These are phyloP conservation scores for Hygrocybe punicea DNA, from an alignment of 768 basidiomycete species.

Conservation along the genomic window DNA sequence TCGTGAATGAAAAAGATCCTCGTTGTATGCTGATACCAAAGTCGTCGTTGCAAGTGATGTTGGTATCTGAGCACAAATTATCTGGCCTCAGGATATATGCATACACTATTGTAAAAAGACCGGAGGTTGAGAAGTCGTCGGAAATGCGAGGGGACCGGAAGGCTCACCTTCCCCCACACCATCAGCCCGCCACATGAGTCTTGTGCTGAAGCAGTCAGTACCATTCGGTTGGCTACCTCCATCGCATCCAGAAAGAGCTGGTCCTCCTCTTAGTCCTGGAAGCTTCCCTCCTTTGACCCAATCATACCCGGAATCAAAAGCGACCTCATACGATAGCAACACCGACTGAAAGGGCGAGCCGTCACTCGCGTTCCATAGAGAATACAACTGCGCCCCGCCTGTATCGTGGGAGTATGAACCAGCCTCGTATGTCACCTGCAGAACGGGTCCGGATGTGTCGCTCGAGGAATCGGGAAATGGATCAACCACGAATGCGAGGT, in stretches of 20 bases:
- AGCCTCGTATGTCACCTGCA: conserved; percentile 62
- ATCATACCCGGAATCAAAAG: conserved; percentile 61
- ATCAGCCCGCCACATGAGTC: conserved; percentile 71
- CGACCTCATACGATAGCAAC: conserved; percentile 71
- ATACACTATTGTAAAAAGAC: conserved; percentile 51
- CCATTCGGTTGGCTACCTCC: conserved; percentile 66
- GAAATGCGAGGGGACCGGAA: not conserved
- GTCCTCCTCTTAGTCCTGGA: conserved; percentile 70
- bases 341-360: conserved; percentile 59
- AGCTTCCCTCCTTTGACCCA: conserved; percentile 78
- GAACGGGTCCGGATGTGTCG: conserved; percentile 41
- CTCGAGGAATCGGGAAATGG: conserved; percentile 53
- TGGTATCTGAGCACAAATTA: conserved; percentile 51
- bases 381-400: conserved; percentile 66
- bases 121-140: not conserved
- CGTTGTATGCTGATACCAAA: conserved; percentile 76
- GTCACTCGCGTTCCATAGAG: conserved; percentile 62
- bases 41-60: conserved; percentile 65
- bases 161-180: conserved; percentile 67
- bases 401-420: conserved; percentile 57
- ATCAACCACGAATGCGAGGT: conserved; percentile 63
- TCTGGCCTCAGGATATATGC: conserved; percentile 71
- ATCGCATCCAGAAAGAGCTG: conserved; percentile 59
- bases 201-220: conserved; percentile 64
- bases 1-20: conserved; percentile 58